Conservation (phyloP, 306 rosid genomes). For the Pachyrhizus erosus region DNA sequence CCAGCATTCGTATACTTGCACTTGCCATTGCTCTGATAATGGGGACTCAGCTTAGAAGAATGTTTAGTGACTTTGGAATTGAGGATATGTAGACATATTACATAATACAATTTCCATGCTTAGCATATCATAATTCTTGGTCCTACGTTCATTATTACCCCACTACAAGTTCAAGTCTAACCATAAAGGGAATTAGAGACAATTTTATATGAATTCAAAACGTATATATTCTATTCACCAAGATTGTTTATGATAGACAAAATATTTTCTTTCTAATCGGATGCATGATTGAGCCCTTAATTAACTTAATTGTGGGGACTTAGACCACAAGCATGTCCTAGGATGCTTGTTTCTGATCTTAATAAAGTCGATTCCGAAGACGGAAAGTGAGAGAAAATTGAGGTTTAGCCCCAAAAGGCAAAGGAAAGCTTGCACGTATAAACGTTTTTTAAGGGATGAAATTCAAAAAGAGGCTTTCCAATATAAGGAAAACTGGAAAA, state of each 20-base stretch:
- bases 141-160: conserved; percentile 55
- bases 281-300: conserved; percentile 46
- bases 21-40: conserved; percentile 18
- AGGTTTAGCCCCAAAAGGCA: conserved; percentile 44
- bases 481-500: conserved; percentile 42
- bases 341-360: conserved; percentile 60
- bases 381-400: conserved; percentile 42
- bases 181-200: conserved; percentile 30
- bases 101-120: conserved; percentile 46
- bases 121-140: conserved; percentile 53
- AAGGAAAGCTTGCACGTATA: conserved; percentile 42
- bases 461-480: conserved; percentile 50
- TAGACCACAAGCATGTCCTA: conserved; percentile 53
- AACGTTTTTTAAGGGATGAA: conserved; percentile 37
- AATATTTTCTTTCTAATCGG: conserved; percentile 16
- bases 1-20: conserved; percentile 27
- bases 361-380: conserved; percentile 52
- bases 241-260: conserved; percentile 8
- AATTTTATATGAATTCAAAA: conserved; percentile 26
- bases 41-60: conserved; percentile 36
- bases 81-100: conserved; percentile 31
- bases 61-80: conserved; percentile 39
- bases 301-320: conserved; percentile 54
- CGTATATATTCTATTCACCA: conserved; percentile 1
- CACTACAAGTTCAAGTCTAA: conserved; percentile 40